Conservation (phyloP, 495 filamentous ascomycete species). For the Penicillium herquei region DNA sequence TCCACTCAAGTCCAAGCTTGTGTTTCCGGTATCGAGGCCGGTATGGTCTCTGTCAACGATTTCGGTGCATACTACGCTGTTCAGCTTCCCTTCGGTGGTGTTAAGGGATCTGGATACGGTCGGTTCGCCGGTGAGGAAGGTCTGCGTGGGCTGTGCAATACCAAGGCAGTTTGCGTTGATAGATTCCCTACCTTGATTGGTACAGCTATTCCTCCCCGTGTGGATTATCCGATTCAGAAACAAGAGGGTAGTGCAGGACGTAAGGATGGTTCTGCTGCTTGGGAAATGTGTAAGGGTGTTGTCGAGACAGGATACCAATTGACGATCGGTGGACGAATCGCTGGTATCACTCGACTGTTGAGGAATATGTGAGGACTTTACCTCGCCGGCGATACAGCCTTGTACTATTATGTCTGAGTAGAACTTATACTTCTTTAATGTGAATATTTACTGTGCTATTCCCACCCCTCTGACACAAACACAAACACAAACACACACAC, state of each 20-base stretch:
- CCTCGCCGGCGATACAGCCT: neutral
- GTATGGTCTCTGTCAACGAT: constrained; percentile 93
- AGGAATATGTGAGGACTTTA: constrained; percentile 35
- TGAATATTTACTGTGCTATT: too few species aligned
- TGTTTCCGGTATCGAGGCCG: constrained; percentile 67
- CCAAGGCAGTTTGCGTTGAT: constrained; percentile 83
- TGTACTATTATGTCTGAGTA: too few species aligned
- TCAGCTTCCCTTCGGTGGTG: constrained; percentile 89
- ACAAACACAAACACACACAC: too few species aligned
- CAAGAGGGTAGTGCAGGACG: constrained; percentile 38
- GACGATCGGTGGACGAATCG: constrained; percentile 43
- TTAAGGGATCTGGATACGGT: constrained; percentile 84
- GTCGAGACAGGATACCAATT: constrained; percentile 63
- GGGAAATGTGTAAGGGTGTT: constrained; percentile 60
- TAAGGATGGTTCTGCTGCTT: constrained; percentile 51
- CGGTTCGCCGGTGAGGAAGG: constrained; percentile 92
- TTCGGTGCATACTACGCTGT: constrained; percentile 91
- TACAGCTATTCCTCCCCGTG: constrained; percentile 73
- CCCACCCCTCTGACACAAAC: too few species aligned
- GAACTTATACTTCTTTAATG: too few species aligned
- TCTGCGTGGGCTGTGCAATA: constrained; percentile 76
- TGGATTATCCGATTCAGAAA: constrained; percentile 75
- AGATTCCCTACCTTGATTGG: constrained; percentile 52
- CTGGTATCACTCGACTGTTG: constrained; percentile 49
- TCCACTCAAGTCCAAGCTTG: constrained; percentile 51